Evolutionary conservation across 2,329 filamentous ascomycete species (phyloP), one percentile per base, ranked within the genome.

Genomic region (Mycosphaerella arachidis): DNA sequence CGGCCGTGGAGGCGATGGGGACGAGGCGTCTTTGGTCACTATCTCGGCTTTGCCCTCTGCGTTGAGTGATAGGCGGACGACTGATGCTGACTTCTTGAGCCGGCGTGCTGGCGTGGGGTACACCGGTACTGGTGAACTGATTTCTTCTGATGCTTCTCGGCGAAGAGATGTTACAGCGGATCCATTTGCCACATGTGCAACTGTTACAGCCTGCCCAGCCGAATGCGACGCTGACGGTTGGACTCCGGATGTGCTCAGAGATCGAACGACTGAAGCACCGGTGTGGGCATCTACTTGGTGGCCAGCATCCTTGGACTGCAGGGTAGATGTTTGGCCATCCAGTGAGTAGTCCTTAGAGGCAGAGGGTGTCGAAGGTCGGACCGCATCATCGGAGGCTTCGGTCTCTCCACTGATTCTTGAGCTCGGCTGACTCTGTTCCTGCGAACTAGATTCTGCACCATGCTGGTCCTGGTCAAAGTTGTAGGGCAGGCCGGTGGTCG

Each of bases 41-140:
- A 97, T 81, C 69, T 93, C 89, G n/a, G 93, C 93, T 71, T 92
- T 93, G 66, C 93, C 93, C 70, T 97, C 91, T 33, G 92, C 82
- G 18, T 91, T 94, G 70, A 94, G 86, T 1, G 90, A 91, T 30
- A 97, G 81, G 53, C 91, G 87, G 59, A 96, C 82, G 30, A 84
- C 82, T 53, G 83, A 83, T 45, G 75, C 64, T 3, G 68, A 64
- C 51, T 72, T 74, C 56, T 66, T 70, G 16, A 70, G 54, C 13
- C 33, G 62, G 27, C 63, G 60, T n/a, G 57, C 51, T 24, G 61
- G 33, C 6, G 27, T 45, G 31, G 48, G 46, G n/a, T 27, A 5
- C 10, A 48, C 43, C n/a, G 20, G 27, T 45, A 40, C 56, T 13
- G 55, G 55, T 13, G 50, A 53, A 33, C 53, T 53, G 29, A 29